phyloP scores from a whole-genome alignment of 176 grass and related monocot species.

The Chloris gayana region DNA sequence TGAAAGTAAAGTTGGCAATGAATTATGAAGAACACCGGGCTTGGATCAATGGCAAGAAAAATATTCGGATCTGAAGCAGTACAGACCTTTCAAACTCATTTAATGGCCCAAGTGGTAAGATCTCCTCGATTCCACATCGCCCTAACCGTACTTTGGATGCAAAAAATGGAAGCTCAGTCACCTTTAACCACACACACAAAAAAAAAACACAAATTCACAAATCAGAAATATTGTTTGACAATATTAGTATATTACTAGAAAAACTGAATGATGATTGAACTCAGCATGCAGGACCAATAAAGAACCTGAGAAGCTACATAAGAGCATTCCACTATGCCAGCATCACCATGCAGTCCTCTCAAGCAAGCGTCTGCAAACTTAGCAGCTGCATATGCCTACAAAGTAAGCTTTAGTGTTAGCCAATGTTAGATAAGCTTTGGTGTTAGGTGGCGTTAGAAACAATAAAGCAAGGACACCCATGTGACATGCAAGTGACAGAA shows the following conservation, averaged over 20 bases:
- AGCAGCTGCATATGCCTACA: slow-evolving; percentile 75
- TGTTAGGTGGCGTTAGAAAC: background rate
- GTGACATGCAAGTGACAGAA: slow-evolving; percentile 11
- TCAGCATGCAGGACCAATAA: background rate
- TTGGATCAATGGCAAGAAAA: slow-evolving; percentile 2
- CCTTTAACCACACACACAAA: slow-evolving; percentile 52
- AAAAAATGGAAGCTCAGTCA: slow-evolving; percentile 89
- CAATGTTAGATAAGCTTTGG: background rate
- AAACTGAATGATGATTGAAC: slow-evolving; percentile 25
- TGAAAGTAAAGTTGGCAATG: background rate
- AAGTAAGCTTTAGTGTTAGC: background rate
- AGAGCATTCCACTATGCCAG: slow-evolving; percentile 84
- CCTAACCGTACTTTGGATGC: slow-evolving; percentile 80
- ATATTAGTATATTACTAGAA: background rate
- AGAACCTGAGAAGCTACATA: slow-evolving; percentile 75
- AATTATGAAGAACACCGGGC: background rate
- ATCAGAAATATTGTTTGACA: background rate
- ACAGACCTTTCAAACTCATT: slow-evolving; percentile 83
- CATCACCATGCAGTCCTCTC: slow-evolving; percentile 68
- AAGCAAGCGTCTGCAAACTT: slow-evolving; percentile 88
- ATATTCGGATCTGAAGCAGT: background rate
- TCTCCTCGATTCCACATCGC: slow-evolving; percentile 64
- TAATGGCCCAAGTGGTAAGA: slow-evolving; percentile 72
- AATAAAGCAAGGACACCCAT: background rate
- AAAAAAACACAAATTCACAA: slow-evolving; percentile 24